Evolutionary conservation across 139 green algal genomes (phyloP).

Genomic region (Deuterostichococcus epilithicus): DNA sequence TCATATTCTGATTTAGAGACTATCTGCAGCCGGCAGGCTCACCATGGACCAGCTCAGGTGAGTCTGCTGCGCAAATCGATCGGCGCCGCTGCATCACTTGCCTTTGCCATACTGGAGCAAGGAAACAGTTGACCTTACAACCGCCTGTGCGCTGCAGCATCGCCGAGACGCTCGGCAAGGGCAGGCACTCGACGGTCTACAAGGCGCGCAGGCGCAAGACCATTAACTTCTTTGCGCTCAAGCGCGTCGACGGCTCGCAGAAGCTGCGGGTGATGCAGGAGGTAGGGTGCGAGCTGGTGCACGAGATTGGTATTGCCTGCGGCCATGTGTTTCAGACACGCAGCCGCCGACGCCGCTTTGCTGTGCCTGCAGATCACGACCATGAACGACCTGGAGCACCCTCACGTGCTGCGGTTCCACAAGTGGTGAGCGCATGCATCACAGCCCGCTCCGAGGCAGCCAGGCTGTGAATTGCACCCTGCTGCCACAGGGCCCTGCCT

Average conservation of each 20-base stretch:
- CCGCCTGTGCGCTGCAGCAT: conserved; percentile 63
- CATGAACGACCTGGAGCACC: conserved; percentile 80
- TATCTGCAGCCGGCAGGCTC: too few relatives aligned
- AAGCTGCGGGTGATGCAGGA: conserved; percentile 85
- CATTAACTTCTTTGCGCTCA: conserved; percentile 94
- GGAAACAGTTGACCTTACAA: too few relatives aligned
- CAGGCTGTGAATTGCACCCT: background rate
- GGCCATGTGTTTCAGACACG: background rate
- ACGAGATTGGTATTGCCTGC: background rate
- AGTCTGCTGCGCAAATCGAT: too few relatives aligned
- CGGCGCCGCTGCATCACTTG: too few relatives aligned
- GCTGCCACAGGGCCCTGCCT: background rate
- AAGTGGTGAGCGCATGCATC: conserved; percentile 61
- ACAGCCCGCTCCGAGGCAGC: too few relatives aligned
- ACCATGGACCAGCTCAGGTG: too few relatives aligned
- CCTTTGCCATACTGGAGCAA: too few relatives aligned
- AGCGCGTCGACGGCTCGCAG: conserved; percentile 85
- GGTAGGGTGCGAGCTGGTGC: conserved; percentile 48
- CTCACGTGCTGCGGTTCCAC: conserved; percentile 85
- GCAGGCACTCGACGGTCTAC: conserved; percentile 88
- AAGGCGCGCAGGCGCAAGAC: conserved; percentile 92
- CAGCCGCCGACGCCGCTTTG: too few relatives aligned
- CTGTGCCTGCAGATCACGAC: conserved; percentile 54
- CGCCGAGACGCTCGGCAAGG: conserved; percentile 86
- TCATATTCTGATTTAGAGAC: too few relatives aligned